Percentiles rank a stretch among this genome's conserved stretches.
Evolutionary conservation across 495 filamentous ascomycete species (phyloP).

Genomic region (Penicillium salamii): DNA sequence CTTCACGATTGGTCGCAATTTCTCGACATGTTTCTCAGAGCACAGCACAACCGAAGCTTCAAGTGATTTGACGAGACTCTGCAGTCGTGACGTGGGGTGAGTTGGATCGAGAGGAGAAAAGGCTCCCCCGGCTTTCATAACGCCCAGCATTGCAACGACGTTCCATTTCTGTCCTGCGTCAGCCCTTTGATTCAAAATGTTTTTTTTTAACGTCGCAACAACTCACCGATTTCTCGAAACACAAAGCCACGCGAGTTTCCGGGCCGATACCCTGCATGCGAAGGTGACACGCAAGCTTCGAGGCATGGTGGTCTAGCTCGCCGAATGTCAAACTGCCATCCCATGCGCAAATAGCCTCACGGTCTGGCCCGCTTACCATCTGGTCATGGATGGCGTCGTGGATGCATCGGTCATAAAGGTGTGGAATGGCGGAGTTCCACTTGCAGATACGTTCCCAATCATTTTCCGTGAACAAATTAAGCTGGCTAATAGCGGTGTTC

Average conservation of each 20-base stretch:
- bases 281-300: slow-evolving; percentile 45
- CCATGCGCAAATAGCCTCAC: slow-evolving; percentile 52
- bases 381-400: slow-evolving; percentile 51
- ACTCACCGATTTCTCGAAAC: slow-evolving; percentile 58
- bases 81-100: slow-evolving; percentile 52
- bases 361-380: slow-evolving; percentile 33
- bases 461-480: slow-evolving; percentile 36
- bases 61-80: slow-evolving; percentile 38
- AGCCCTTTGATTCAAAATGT: too few relatives aligned
- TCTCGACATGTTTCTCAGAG: slow-evolving; percentile 37
- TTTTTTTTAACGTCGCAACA: too few relatives aligned
- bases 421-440: slow-evolving; percentile 32
- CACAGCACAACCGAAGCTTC: slow-evolving; percentile 50
- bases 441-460: slow-evolving; percentile 42
- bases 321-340: slow-evolving; percentile 58
- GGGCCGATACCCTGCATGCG: slow-evolving; percentile 46
- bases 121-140: slow-evolving; percentile 58
- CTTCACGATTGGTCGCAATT: slow-evolving; percentile 26
- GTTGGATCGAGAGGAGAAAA: slow-evolving; percentile 58
- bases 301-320: slow-evolving; percentile 48
- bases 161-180: slow-evolving; percentile 45
- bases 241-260: slow-evolving; percentile 49
- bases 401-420: slow-evolving; percentile 44
- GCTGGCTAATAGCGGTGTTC: slow-evolving; percentile 29
- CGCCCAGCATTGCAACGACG: slow-evolving; percentile 52